Conservation (phyloP, 2,329 filamentous ascomycete genomes). For the Coniochaeta prunicola region DNA sequence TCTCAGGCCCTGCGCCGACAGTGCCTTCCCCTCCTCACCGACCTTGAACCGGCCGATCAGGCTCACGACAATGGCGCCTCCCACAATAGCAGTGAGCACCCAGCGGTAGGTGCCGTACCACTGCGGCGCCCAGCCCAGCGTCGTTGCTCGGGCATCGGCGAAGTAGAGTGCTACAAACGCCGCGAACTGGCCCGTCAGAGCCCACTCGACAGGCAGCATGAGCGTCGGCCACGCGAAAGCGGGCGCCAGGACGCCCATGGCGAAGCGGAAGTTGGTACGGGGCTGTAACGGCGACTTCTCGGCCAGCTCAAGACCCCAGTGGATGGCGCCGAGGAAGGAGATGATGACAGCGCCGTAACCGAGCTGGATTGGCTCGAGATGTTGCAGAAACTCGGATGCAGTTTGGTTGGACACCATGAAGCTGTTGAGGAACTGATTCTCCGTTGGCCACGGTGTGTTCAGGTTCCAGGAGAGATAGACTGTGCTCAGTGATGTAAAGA, state of each 20-base stretch:
- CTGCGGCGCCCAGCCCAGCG: slow-evolving; percentile 67
- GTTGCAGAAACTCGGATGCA: slow-evolving; percentile 62
- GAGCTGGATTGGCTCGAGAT: slow-evolving; percentile 81
- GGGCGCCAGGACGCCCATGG: slow-evolving; percentile 72
- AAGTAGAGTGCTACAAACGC: slow-evolving; percentile 85
- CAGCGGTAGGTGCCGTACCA: slow-evolving; percentile 93
- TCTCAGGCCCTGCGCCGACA: slow-evolving; percentile 24
- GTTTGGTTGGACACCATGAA: slow-evolving; percentile 61
- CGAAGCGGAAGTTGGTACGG: slow-evolving; percentile 73
- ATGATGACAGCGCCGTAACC: slow-evolving; percentile 90
- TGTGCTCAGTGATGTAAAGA: slow-evolving; percentile 76
- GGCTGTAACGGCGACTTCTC: slow-evolving; percentile 51
- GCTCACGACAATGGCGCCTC: slow-evolving; percentile 70
- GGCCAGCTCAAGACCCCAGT: slow-evolving; percentile 86
- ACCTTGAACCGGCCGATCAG: slow-evolving; percentile 79
- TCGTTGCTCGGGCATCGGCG: slow-evolving; percentile 66
- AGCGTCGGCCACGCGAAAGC: slow-evolving; percentile 86
- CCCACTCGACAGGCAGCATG: slow-evolving; percentile 75
- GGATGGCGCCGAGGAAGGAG: slow-evolving; percentile 87
- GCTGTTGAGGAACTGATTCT: slow-evolving; percentile 58
- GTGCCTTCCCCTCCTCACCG: slow-evolving; percentile 26
- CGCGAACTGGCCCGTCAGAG: slow-evolving; percentile 76
- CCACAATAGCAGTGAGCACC: slow-evolving; percentile 84
- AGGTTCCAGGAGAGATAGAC: slow-evolving; percentile 78
- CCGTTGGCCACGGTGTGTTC: slow-evolving; percentile 54